Evolutionary conservation across 2,329 filamentous ascomycete genomes (phyloP).

Genomic region (Fusarium sacchari): DNA sequence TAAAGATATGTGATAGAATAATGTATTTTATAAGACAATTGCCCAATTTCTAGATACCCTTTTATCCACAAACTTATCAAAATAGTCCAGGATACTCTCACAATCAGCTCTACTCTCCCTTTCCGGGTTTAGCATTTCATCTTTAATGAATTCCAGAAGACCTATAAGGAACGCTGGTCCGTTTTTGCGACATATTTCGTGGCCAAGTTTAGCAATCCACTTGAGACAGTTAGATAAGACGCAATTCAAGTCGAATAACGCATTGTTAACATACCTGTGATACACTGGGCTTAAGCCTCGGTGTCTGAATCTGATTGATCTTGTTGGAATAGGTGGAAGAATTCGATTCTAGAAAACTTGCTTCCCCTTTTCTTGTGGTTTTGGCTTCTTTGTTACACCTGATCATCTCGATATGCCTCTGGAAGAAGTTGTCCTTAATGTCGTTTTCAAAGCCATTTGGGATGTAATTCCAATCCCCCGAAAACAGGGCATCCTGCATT

Average conservation of each 20-base stretch:
- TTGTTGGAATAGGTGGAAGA: background rate
- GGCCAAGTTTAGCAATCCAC: background rate
- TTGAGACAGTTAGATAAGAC: background rate
- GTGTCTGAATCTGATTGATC: background rate
- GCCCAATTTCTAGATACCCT: background rate
- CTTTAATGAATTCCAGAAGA: background rate
- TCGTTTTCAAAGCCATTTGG: background rate
- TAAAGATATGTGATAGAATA: background rate
- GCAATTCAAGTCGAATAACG: background rate
- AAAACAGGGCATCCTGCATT: fast-evolving
- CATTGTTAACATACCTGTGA: fast-evolving
- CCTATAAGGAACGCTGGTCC: fast-evolving
- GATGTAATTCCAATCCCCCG: background rate
- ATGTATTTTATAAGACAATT: background rate
- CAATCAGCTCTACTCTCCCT: background rate
- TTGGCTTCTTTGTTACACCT: fast-evolving
- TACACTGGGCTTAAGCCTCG: background rate
- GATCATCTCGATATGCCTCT: background rate
- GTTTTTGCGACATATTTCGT: fast-evolving
- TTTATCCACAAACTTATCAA: background rate
- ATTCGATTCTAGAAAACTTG: background rate
- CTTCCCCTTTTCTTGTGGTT: background rate
- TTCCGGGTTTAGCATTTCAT: background rate
- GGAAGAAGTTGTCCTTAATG: background rate
- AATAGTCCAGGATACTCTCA: no score